These are phyloP conservation scores for Leishmania tarentolae DNA, from an alignment of 208 protist species.

Conservation along the genomic window DNA sequence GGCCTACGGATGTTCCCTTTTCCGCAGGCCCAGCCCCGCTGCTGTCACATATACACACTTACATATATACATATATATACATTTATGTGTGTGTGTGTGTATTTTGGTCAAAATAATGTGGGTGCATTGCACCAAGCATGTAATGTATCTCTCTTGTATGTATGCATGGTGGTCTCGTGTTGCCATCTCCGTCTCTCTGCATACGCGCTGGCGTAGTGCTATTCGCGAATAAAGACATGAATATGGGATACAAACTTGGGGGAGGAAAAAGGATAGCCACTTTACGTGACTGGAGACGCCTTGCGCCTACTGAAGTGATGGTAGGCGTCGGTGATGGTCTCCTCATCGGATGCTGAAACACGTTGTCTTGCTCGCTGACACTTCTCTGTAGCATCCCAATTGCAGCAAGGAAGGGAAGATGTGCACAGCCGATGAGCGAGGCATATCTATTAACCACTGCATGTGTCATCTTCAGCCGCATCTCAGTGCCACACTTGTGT, in stretches of 20 bases:
- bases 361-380: too few relatives aligned
- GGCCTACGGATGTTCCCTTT: not conserved
- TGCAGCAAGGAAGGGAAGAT: not conserved
- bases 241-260: too few relatives aligned
- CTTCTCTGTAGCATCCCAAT: not conserved
- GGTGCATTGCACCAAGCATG: not conserved
- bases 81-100: not conserved
- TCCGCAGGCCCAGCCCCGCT: not conserved
- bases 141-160: not conserved
- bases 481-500: too few relatives aligned
- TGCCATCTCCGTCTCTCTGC: not conserved
- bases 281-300: not conserved
- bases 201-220: not conserved
- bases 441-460: too few relatives aligned
- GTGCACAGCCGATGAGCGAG: too few relatives aligned
- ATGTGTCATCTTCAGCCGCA: too few relatives aligned
- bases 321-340: not conserved
- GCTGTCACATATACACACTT: not conserved
- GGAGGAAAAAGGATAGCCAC: not conserved
- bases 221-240: not conserved
- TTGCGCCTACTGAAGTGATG: not conserved
- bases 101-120: not conserved
- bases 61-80: not conserved
- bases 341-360: not conserved
- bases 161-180: too few relatives aligned